Percentiles rank a stretch among this genome's conserved stretches.
These are phyloP conservation scores for Phytophthora quininea DNA, from an alignment of 352 stramenopile species.

Conservation along the genomic window DNA sequence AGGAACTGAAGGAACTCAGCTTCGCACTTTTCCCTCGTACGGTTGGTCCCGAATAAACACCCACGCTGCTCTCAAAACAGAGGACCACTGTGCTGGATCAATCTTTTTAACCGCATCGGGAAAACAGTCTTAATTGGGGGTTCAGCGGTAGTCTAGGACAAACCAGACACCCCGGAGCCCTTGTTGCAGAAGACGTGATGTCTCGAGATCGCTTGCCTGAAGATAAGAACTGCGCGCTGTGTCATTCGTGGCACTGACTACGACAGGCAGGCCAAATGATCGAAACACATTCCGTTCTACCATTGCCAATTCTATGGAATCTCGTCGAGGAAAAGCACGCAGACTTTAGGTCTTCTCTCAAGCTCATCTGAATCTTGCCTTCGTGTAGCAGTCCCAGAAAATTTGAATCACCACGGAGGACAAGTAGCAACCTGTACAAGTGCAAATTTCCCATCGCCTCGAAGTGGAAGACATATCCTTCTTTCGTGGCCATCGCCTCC, in stretches of 20 bases:
- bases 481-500: background rate
- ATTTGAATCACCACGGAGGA: background rate
- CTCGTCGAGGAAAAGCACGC: slow-evolving; percentile 8
- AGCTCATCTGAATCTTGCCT: background rate
- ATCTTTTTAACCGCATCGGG: too few relatives aligned
- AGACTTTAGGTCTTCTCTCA: background rate
- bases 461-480: background rate
- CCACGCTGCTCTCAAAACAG: too few relatives aligned
- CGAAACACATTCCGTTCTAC: background rate
- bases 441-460: background rate
- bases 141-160: too few relatives aligned
- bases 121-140: too few relatives aligned
- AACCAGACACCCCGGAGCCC: too few relatives aligned
- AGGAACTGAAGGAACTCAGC: too few relatives aligned
- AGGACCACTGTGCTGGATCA: too few relatives aligned
- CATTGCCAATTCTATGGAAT: background rate
- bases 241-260: slow-evolving; percentile 12
- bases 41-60: too few relatives aligned
- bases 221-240: background rate
- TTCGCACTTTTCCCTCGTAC: too few relatives aligned
- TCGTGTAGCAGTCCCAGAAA: background rate
- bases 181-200: too few relatives aligned
- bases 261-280: slow-evolving; percentile 4
- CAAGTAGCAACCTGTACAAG: background rate
- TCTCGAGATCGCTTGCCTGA: too few relatives aligned